Evolutionary conservation across 495 filamentous ascomycete genomes (phyloP), one percentile per base, ranked within the genome.

Genomic region (Bryoglossum gracile): DNA sequence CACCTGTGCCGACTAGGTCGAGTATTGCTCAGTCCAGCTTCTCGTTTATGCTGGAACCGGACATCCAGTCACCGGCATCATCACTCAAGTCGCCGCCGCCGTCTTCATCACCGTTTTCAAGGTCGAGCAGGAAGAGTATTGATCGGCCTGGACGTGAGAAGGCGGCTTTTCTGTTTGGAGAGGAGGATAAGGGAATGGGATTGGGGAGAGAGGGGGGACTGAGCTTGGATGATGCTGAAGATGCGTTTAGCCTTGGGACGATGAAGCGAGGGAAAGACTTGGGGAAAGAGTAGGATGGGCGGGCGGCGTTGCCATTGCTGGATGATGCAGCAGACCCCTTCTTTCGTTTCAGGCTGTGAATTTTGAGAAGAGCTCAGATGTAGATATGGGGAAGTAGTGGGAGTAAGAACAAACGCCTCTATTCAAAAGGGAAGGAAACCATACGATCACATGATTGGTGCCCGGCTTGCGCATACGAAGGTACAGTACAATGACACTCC

Each of bases 21-120:
- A 75, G 74, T 13, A 71, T 98, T 13, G 83, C 89, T 13, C 82
- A 95, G 51, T 89, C 89, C 22, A 84, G 81, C 8, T 96, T 95
- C 62, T 84, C 90, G 9, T 98, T 90, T 90, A 97, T 98, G 89
- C 74, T 98, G 2, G 78, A 79, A 38, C 73, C 74, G 13, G 74
- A 74, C 39, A 58, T 54, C 18, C 56, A 54, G 3, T 58, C 48
- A 18, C 72, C 56, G 65, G 69, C 45, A 65, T 67, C 6, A 68
- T 68, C 4, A 62, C 61, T 63, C 11, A 65, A 68, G 37, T 30
- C 13, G 13, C 6, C 26, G 38, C 13, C 13, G 13, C 6, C 26
- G 38, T 58, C 68, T 19, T 54, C 71, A 3, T 67, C 69, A 10
- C 68, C 69, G 2, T 74, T 71, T 43, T 58, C 69, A 13, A 59